Evolutionary conservation across 2,329 filamentous ascomycete genomes (phyloP), one percentile per base, ranked within the genome.

Genomic region (Pyricularia sp.): DNA sequence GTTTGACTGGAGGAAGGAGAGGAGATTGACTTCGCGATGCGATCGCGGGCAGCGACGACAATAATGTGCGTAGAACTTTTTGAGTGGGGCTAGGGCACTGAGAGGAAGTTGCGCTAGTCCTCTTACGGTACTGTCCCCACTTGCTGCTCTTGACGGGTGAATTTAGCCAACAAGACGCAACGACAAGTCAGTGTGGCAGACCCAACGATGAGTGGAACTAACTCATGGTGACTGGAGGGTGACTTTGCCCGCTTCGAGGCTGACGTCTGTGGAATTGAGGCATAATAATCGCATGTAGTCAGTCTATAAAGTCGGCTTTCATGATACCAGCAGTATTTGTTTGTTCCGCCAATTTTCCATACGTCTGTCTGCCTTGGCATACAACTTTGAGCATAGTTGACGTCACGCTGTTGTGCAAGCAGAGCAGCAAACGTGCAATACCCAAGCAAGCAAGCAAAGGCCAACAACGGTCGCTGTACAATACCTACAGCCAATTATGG

Each of bases 1-100:
- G 69, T 71, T 70, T 70, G 67, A 5, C 63, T 57, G 65, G 31
- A 4, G 28, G 35, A 62, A 55, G 65, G 31, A 62, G 19, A 55
- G 63, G 26, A 62, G 33, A 4, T 40, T 53, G 28, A 30, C 33
- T 63, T 57, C 35, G 26, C 49, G 59, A 60, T 55, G 28, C 62
- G 49, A 53, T 13, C 28, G 49, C 33, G 62, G 66, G 22, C 35
- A 13, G 60, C 61, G 33, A 62, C 35, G 40, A 62, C 31, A 8
- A 44, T 30, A 55, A 53, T 64, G 62, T 64, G 62, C 60, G 44
- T 40, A 59, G 53, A 62, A 55, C 57, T 65, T 65, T 65, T 65
- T 55, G 3, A 16, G 62, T 26, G 62, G 62, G 62, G 40, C 35
- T 63, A 65, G 64, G 64, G 64, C 61, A 62, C 28, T 19, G 60